phyloP scores from a whole-genome alignment of 1,284 basidiomycete species.

The Coniferiporia weirii region DNA sequence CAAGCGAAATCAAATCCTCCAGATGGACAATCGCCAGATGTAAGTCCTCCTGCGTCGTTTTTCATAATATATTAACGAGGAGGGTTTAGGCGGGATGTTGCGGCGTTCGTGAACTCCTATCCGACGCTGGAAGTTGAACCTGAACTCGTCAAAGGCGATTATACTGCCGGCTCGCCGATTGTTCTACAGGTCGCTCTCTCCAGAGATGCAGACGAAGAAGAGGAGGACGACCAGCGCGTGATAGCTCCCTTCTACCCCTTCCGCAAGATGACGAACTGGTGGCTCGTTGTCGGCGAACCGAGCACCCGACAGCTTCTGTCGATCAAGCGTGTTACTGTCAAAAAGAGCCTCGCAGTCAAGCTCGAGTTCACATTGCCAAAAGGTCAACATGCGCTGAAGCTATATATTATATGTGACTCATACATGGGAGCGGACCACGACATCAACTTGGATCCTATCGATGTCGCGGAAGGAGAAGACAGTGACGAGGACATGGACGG shows the following conservation, averaged over 20 bases:
- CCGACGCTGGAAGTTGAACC: slow-evolving; percentile 86
- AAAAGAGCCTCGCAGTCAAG: slow-evolving; percentile 71
- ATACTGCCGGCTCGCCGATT: slow-evolving; percentile 83
- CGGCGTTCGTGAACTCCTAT: slow-evolving; percentile 91
- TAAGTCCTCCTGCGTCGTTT: slow-evolving; percentile 33
- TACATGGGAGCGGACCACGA: slow-evolving; percentile 91
- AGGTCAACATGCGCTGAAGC: slow-evolving; percentile 77
- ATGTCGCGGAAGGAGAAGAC: slow-evolving; percentile 83
- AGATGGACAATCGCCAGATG: slow-evolving; percentile 86
- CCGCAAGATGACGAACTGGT: slow-evolving; percentile 94
- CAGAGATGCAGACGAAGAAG: slow-evolving; percentile 76
- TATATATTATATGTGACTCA: slow-evolving; percentile 92
- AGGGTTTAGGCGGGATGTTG: slow-evolving; percentile 70
- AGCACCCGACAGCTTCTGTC: slow-evolving; percentile 74
- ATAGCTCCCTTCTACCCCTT: slow-evolving; percentile 89
- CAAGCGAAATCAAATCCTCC: slow-evolving; percentile 74
- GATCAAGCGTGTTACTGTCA: slow-evolving; percentile 94
- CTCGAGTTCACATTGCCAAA: slow-evolving; percentile 86
- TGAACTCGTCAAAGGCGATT: slow-evolving; percentile 78
- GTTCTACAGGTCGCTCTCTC: slow-evolving; percentile 75
- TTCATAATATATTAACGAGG: slow-evolving; percentile 20
- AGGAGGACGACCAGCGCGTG: slow-evolving; percentile 70
- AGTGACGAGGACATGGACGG: slow-evolving; percentile 65
- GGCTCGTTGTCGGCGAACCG: slow-evolving; percentile 89
- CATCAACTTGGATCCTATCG: slow-evolving; percentile 72